A percentile compares a stretch with the other conserved stretches of the same genome.
Evolutionary conservation across 805 yeast genomes (phyloP).

Genomic region (Metschnikowia cubensis): DNA sequence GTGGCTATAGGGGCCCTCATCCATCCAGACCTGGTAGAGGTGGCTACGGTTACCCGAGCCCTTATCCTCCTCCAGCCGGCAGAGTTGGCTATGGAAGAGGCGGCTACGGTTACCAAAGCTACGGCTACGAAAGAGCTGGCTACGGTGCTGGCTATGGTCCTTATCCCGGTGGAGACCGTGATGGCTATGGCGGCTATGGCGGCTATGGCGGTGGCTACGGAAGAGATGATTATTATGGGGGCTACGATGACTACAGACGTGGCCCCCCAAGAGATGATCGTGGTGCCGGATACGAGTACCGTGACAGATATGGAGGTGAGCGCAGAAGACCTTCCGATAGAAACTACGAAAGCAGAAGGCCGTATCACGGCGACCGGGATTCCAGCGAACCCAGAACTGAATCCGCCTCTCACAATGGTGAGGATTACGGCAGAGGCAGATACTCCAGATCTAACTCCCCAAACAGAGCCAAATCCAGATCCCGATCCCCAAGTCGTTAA

Average conservation of each 20-base stretch:
- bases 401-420: constrained; percentile 6
- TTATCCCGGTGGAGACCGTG: constrained; percentile 1
- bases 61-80: constrained; percentile 17
- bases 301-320: constrained; percentile 17
- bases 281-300: constrained; percentile 19
- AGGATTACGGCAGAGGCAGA: constrained; percentile 22
- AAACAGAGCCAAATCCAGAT: constrained; percentile 35
- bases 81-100: constrained; percentile 16
- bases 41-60: constrained; percentile 22
- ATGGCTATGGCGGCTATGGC: constrained; percentile 10
- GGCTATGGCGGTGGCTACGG: constrained; percentile 18
- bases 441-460: constrained; percentile 32
- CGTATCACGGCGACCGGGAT: constrained; percentile 14
- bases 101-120: constrained; percentile 20
- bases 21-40: constrained; percentile 17
- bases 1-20: constrained; percentile 13
- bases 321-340: constrained; percentile 13
- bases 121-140: constrained; percentile 22
- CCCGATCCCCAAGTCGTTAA: constrained; percentile 30
- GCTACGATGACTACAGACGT: constrained; percentile 18
- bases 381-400: constrained; percentile 13
- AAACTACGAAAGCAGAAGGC: constrained; percentile 10
- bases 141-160: constrained; percentile 19
- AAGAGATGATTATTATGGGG: constrained; percentile 14
- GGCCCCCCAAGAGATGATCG: constrained; percentile 17